Percentiles rank a stretch among this genome's conserved stretches.
phyloP scores from a whole-genome alignment of 352 stramenopile species.

The Hyphochytrium catenoides region DNA sequence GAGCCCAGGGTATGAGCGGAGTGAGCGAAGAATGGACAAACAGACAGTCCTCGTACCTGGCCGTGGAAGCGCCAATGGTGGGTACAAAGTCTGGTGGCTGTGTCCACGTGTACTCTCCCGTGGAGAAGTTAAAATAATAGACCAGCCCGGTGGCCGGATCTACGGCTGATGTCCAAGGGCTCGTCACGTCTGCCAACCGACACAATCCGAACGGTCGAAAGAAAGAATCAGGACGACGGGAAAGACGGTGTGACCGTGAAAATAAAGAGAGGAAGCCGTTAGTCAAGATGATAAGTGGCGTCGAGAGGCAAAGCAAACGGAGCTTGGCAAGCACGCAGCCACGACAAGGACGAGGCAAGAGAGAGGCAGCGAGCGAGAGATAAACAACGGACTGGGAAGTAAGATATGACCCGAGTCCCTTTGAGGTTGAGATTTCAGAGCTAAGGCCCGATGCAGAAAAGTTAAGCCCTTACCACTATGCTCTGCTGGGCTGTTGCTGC shows the following conservation, averaged over 20 bases:
- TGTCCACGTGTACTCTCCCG: slow-evolving; percentile 46
- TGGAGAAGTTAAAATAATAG: slow-evolving; percentile 44
- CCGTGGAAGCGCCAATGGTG: no score
- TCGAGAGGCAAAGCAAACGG: slow-evolving; percentile 39
- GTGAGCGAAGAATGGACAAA: no score
- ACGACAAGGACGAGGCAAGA: no score
- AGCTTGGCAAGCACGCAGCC: no score
- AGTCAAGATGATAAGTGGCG: slow-evolving; percentile 36
- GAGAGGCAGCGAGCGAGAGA: no score
- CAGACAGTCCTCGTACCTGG: no score
- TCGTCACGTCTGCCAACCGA: no score
- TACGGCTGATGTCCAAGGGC: slow-evolving; percentile 34
- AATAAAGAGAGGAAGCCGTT: slow-evolving; percentile 13
- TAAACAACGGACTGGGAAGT: no score
- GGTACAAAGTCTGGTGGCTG: slow-evolving; percentile 32
- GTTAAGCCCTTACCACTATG: background rate
- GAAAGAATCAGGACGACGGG: slow-evolving; percentile 16
- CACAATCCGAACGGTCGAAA: no score
- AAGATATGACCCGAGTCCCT: no score
- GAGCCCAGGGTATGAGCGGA: no score
- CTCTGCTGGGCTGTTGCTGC: slow-evolving; percentile 5
- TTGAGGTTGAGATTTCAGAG: background rate
- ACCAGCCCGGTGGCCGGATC: slow-evolving; percentile 18
- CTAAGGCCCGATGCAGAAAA: background rate
- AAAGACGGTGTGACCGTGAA: background rate